Conservation (phyloP, 2,329 filamentous ascomycete genomes). For the Neoscytalidium dimidiatum region DNA sequence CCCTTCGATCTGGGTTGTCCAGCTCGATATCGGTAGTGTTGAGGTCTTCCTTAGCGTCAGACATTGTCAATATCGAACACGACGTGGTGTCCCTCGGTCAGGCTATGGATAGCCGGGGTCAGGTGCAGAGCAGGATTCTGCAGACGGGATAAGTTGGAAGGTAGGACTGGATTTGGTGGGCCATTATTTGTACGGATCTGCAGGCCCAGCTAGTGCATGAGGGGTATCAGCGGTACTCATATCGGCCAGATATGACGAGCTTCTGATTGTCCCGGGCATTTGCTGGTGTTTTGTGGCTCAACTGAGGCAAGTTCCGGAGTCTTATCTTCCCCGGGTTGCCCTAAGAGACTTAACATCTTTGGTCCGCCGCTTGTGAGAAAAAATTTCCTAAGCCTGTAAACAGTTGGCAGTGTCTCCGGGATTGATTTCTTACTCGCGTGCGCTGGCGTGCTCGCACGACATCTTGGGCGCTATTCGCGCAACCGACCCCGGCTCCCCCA, state of each 20-base stretch:
- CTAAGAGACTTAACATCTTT: background rate
- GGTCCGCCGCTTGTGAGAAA: background rate
- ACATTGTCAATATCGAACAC: background rate
- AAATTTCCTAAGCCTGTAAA: background rate
- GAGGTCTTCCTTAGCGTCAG: background rate
- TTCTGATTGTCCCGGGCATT: background rate
- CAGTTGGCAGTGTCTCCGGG: background rate
- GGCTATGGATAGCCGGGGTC: background rate
- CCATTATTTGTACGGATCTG: background rate
- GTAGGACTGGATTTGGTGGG: background rate
- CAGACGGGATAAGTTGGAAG: background rate
- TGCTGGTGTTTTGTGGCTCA: background rate
- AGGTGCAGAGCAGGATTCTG: background rate
- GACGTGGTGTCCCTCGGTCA: background rate
- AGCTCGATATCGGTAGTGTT: constrained; percentile 14
- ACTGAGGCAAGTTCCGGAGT: background rate
- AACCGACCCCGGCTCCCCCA: background rate
- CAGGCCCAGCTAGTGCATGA: background rate
- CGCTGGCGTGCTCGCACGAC: constrained; percentile 21
- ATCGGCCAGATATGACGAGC: constrained; percentile 1
- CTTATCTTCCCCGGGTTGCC: background rate
- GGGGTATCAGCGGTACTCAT: constrained; percentile 1
- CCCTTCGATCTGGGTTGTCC: constrained; percentile 3
- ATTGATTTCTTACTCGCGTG: constrained; percentile 14
- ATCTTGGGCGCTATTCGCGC: constrained; percentile 9